phyloP scores from a whole-genome alignment of 1,284 basidiomycete genomes.

The Ganoderma resinaceum region DNA sequence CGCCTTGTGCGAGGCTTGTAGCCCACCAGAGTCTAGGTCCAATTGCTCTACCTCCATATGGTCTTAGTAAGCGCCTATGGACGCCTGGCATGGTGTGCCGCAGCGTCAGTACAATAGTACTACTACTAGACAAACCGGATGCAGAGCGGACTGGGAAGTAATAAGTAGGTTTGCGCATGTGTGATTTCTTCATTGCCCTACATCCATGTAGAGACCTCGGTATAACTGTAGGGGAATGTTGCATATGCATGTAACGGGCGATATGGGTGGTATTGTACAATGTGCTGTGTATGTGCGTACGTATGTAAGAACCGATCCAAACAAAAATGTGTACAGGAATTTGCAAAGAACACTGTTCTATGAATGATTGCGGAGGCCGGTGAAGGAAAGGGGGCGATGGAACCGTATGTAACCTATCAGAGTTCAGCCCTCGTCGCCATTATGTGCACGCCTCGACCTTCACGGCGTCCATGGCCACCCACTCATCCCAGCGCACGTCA shows the following conservation, averaged over 20 bases:
- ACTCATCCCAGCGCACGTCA: slow-evolving; percentile 41
- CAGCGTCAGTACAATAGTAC: too few species aligned
- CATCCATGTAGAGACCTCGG: neutral
- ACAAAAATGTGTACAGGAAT: neutral
- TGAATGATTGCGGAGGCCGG: neutral
- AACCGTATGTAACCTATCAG: slow-evolving; percentile 3
- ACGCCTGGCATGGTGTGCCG: too few species aligned
- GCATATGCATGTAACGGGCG: neutral
- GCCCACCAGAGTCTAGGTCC: neutral
- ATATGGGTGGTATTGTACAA: slow-evolving; percentile 30
- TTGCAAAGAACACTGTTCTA: neutral
- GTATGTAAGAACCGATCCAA: slow-evolving; percentile 20
- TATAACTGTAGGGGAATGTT: slow-evolving; percentile 3
- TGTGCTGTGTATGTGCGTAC: slow-evolving; percentile 20
- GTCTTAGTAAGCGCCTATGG: neutral
- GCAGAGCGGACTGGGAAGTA: neutral
- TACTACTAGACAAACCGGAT: too few species aligned
- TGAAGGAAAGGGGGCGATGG: neutral
- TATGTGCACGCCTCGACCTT: slow-evolving; percentile 19
- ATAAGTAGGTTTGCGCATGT: neutral
- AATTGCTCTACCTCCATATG: neutral
- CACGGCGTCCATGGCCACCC: slow-evolving; percentile 33
- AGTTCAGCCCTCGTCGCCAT: neutral
- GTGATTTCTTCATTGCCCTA: slow-evolving; percentile 3
- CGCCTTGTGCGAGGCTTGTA: neutral